phyloP scores from a whole-genome alignment of 2,329 filamentous ascomycete genomes.

The Aurifilum marmelostoma region DNA sequence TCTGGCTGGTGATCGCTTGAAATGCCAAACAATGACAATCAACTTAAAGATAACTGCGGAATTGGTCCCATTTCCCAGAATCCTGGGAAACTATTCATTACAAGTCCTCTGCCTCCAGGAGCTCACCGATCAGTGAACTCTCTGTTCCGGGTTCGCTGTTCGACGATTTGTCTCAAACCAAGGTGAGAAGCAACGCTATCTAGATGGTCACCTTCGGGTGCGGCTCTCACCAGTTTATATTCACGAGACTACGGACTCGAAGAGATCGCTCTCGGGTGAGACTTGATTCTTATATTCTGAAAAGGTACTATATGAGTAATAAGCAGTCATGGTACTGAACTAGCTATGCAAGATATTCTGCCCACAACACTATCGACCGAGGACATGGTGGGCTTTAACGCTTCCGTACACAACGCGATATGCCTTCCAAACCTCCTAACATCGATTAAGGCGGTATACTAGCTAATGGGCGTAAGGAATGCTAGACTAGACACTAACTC shows the following conservation, averaged over 20 bases:
- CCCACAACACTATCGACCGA: neutral
- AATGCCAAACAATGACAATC: neutral
- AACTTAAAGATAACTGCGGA: neutral
- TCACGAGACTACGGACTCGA: neutral
- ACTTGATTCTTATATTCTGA: neutral
- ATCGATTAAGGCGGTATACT: no score
- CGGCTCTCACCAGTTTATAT: constrained; percentile 1
- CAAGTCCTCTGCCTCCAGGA: neutral
- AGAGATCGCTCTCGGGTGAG: neutral
- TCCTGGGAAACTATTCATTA: neutral
- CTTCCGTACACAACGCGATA: neutral
- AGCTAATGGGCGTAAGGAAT: no score
- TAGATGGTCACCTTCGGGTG: neutral
- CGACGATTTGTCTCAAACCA: constrained; percentile 4
- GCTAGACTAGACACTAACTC: no score
- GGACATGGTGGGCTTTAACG: neutral
- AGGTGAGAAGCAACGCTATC: neutral
- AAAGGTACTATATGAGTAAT: neutral
- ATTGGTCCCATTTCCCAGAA: neutral
- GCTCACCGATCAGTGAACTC: neutral
- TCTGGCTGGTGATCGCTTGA: constrained; percentile 1
- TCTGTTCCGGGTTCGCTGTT: neutral
- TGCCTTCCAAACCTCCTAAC: no score
- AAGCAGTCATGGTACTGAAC: no score
- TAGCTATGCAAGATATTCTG: constrained; percentile 8